Evolutionary conservation across 1,284 basidiomycete genomes (phyloP).

Genomic region (Stereum hirsutum): DNA sequence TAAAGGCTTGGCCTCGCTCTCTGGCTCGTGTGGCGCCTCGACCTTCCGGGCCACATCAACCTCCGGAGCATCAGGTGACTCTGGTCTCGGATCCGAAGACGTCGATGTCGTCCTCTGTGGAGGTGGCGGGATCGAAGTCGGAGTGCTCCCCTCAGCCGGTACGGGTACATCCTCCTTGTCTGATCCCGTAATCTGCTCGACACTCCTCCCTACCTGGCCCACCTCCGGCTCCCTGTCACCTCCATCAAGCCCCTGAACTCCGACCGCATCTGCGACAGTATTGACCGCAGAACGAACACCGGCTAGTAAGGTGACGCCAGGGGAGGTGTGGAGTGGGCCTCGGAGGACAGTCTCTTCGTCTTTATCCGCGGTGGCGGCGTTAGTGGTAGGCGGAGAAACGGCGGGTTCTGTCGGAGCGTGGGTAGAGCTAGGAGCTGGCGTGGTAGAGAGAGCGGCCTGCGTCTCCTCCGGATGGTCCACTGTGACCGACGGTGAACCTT

Average conservation of each 20-base stretch:
- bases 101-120: not conserved
- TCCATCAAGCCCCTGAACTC: not conserved
- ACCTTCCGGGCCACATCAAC: constrained; percentile 1
- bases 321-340: not conserved
- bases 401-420: too few relatives aligned
- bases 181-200: too few relatives aligned
- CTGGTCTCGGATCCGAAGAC: constrained; percentile 7
- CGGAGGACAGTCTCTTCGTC: too few relatives aligned
- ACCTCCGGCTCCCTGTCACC: constrained; percentile 11
- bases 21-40: not conserved
- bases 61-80: constrained; percentile 4
- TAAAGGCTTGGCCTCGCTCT: not conserved
- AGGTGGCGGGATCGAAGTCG: too few relatives aligned
- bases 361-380: too few relatives aligned
- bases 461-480: too few relatives aligned
- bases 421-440: too few relatives aligned
- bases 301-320: too few relatives aligned
- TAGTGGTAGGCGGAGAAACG: not conserved
- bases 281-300: not conserved
- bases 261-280: not conserved
- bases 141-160: too few relatives aligned
- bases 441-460: too few relatives aligned
- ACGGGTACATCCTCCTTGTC: not conserved
- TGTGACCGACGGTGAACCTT: too few relatives aligned
- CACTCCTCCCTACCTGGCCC: constrained; percentile 6